phyloP scores from a whole-genome alignment of 1,284 basidiomycete genomes.

The Sporisorium sorghi region DNA sequence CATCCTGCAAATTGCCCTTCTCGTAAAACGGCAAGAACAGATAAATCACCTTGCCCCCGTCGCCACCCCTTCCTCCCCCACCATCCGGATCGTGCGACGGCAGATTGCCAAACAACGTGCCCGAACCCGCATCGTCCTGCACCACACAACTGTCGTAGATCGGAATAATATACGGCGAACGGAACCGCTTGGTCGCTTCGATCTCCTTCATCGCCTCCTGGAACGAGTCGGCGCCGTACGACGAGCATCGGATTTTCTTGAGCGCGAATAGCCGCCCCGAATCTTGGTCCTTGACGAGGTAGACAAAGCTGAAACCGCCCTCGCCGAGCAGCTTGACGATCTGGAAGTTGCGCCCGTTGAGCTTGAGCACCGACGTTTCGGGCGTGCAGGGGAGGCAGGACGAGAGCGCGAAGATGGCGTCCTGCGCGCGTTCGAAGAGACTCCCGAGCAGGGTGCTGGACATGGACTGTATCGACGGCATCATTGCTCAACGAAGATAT shows the following conservation, averaged over 20 bases:
- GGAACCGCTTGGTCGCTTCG: slow-evolving; percentile 68
- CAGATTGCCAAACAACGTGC: slow-evolving; percentile 53
- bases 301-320: slow-evolving; percentile 68
- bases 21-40: slow-evolving; percentile 87
- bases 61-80: slow-evolving; percentile 29
- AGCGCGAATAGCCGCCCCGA: slow-evolving; percentile 66
- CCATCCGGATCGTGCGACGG: slow-evolving; percentile 55
- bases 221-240: slow-evolving; percentile 63
- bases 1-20: slow-evolving; percentile 88
- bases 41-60: slow-evolving; percentile 63
- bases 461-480: slow-evolving; percentile 41
- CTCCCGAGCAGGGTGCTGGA: slow-evolving; percentile 24
- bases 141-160: slow-evolving; percentile 67
- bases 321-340: slow-evolving; percentile 66
- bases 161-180: slow-evolving; percentile 66
- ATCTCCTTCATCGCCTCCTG: slow-evolving; percentile 68
- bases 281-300: slow-evolving; percentile 64
- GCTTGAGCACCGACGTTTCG: slow-evolving; percentile 50
- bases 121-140: slow-evolving; percentile 57
- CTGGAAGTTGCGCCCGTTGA: slow-evolving; percentile 64
- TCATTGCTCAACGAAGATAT: not conserved
- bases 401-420: slow-evolving; percentile 56
- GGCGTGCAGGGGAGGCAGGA: slow-evolving; percentile 58
- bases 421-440: slow-evolving; percentile 54
- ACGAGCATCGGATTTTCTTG: slow-evolving; percentile 68